Percentiles rank a stretch among this genome's conserved stretches.
Evolutionary conservation across 371 early-diverging fungal species (phyloP).

Genomic region (Entomophthora muscae): DNA sequence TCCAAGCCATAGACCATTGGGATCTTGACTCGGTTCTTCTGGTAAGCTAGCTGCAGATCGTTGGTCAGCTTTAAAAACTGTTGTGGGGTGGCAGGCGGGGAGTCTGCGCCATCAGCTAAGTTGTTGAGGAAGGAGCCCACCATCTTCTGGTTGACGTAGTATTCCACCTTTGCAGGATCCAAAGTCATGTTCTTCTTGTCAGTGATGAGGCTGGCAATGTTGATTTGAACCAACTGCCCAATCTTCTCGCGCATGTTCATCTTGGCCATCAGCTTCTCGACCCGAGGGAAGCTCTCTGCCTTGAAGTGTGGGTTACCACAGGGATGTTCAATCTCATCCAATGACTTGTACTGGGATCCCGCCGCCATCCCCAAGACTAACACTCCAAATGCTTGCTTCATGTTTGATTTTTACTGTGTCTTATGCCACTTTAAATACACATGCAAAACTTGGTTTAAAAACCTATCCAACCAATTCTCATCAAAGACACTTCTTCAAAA

Average conservation of each 20-base stretch:
- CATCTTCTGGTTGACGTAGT: too few species aligned
- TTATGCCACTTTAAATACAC: too few species aligned
- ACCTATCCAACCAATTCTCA: too few species aligned
- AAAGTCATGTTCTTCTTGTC: conserved; percentile 14
- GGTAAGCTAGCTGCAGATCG: neutral
- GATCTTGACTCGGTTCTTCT: neutral
- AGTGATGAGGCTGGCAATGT: conserved; percentile 20
- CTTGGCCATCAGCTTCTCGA: conserved; percentile 15
- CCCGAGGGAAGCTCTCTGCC: neutral
- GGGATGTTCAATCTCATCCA: too few species aligned
- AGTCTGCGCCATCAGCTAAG: neutral
- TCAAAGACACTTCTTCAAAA: too few species aligned
- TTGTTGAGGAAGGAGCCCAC: neutral
- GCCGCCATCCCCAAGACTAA: too few species aligned
- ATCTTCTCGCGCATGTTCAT: conserved; percentile 39
- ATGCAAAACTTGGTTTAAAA: too few species aligned
- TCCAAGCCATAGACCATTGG: too few species aligned
- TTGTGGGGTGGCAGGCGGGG: neutral
- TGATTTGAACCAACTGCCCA: conserved; percentile 50
- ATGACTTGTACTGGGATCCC: neutral
- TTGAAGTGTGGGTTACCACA: neutral
- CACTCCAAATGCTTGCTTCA: too few species aligned
- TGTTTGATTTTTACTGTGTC: too few species aligned
- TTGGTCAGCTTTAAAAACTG: neutral
- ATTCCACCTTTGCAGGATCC: conserved; percentile 17